These are phyloP conservation scores for Lathyrus aphaca DNA, from an alignment of 306 rosid species.

Conservation along the genomic window DNA sequence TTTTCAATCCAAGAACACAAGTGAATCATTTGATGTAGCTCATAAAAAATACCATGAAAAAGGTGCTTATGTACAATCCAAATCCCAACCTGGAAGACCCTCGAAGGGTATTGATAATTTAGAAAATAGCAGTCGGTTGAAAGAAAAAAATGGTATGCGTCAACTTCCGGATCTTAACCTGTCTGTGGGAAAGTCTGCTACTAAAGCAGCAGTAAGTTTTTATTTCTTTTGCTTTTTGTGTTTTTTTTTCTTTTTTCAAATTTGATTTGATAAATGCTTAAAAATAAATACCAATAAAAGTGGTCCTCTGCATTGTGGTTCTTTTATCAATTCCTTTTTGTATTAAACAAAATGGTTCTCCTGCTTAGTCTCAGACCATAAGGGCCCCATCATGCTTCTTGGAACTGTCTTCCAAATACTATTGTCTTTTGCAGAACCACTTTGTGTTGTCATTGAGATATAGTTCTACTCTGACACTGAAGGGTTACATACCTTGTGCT, in stretches of 20 bases:
- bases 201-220: slow-evolving; percentile 66
- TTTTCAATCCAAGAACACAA: slow-evolving; percentile 58
- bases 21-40: slow-evolving; percentile 55
- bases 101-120: slow-evolving; percentile 49
- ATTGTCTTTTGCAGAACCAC: slow-evolving; percentile 27
- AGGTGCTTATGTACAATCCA: slow-evolving; percentile 60
- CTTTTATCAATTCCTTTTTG: slow-evolving; percentile 28
- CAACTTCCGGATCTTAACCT: slow-evolving; percentile 71
- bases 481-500: slow-evolving; percentile 25
- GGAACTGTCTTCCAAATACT: slow-evolving; percentile 24
- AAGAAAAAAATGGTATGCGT: slow-evolving; percentile 67
- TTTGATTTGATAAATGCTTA: slow-evolving; percentile 20
- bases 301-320: slow-evolving; percentile 20
- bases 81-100: slow-evolving; percentile 67
- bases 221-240: slow-evolving; percentile 29
- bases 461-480: slow-evolving; percentile 27
- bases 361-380: slow-evolving; percentile 20
- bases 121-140: slow-evolving; percentile 54
- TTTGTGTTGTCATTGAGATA: slow-evolving; percentile 34
- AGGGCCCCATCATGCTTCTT: slow-evolving; percentile 20
- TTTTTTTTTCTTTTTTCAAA: neutral
- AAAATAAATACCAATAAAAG: slow-evolving; percentile 19
- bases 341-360: slow-evolving; percentile 25
- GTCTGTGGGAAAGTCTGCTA: slow-evolving; percentile 55
- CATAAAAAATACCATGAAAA: slow-evolving; percentile 69